Percentiles rank a stretch among this genome's conserved stretches.
Evolutionary conservation across 2,329 filamentous ascomycete genomes (phyloP).

Genomic region (Venturia oleaginea): DNA sequence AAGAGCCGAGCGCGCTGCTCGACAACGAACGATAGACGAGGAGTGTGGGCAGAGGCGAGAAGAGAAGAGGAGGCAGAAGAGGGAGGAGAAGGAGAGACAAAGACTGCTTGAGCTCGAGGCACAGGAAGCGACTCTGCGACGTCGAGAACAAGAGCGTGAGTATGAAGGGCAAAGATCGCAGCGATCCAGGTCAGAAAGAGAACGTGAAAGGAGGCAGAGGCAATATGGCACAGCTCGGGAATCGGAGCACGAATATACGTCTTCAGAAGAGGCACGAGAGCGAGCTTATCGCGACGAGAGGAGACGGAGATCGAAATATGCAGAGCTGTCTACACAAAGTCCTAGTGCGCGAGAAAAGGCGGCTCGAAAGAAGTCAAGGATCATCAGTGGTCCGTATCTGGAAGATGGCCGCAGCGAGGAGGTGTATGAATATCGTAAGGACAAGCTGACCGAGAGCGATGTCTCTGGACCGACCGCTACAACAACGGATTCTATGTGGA

Average conservation of each 20-base stretch:
- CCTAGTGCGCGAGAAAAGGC: not conserved
- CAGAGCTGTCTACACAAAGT: slow-evolving; percentile 19
- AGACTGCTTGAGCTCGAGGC: slow-evolving; percentile 14
- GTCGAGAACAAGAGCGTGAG: slow-evolving; percentile 27
- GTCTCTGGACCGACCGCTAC: slow-evolving; percentile 20
- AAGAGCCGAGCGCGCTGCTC: slow-evolving; percentile 20
- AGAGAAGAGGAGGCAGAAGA: slow-evolving; percentile 31
- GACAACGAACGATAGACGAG: slow-evolving; percentile 21
- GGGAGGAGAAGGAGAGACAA: slow-evolving; percentile 27
- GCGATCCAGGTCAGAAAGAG: not conserved
- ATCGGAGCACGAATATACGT: slow-evolving; percentile 18
- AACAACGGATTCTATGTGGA: slow-evolving; percentile 29
- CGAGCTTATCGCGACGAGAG: not conserved
- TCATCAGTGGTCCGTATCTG: slow-evolving; percentile 38
- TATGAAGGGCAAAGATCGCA: slow-evolving; percentile 32
- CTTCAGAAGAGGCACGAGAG: not conserved
- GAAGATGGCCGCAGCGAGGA: slow-evolving; percentile 35
- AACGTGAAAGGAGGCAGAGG: slow-evolving; percentile 22
- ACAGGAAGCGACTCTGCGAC: slow-evolving; percentile 6
- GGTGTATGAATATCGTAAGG: slow-evolving; percentile 32
- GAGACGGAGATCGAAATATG: slow-evolving; percentile 8
- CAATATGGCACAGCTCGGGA: slow-evolving; percentile 20
- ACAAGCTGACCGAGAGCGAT: slow-evolving; percentile 29
- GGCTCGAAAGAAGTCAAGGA: slow-evolving; percentile 27
- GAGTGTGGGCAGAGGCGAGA: slow-evolving; percentile 32